Base-by-base conservation (phyloP, 2,329 filamentous ascomycete genomes). In the Harringtonia aguacate region DNA sequence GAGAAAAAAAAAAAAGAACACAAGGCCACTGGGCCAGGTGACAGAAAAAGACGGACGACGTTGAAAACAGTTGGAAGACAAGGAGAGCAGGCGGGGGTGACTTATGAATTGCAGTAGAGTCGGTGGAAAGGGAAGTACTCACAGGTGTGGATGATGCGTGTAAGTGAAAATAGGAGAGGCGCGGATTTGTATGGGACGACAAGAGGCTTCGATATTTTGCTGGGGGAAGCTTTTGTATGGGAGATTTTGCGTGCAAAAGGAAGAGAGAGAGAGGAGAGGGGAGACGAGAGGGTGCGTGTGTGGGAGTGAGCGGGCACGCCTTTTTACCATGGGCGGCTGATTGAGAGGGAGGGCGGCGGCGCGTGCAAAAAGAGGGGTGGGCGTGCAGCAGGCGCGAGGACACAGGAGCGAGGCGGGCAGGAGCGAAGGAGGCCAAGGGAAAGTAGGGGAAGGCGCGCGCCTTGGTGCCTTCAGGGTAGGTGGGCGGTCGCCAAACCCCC, bases 261-360 rank as follows among this genome's bases (percentile, higher is more conserved):
- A 67, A 64, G 65, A 70, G 70, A 72, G 68, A 70, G 66, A 60
- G 63, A 64, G n/a, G 66, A 57, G 53, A 48, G 64, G 66, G 67
- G 67, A 62, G 70, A 66, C 66, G 66, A 45, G 40, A 70, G 71
- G 75, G 76, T 77, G 77, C 75, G 62, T 69, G 70, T 72, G 72
- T 69, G 70, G 69, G 69, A 67, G 66, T 65, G 65, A 62, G 64
- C 64, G 65, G 66, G 66, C 67, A 68, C 43, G 44, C 71, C 72
- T 77, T 79, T 78, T 78, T 76, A 77, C 73, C 75, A 72, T 73
- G 73, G 68, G 56, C 63, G 70, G 70, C 69, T 77, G 73, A 76
- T 77, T 77, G 72, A 54, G 69, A 60, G 63, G 59, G 59, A 53
- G 56, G 36, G 39, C 10, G 39, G 33, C 35, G 18, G 30, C 37